Evolutionary conservation across 2,329 filamentous ascomycete species (phyloP).

Genomic region (Aureobasidium subglaciale): DNA sequence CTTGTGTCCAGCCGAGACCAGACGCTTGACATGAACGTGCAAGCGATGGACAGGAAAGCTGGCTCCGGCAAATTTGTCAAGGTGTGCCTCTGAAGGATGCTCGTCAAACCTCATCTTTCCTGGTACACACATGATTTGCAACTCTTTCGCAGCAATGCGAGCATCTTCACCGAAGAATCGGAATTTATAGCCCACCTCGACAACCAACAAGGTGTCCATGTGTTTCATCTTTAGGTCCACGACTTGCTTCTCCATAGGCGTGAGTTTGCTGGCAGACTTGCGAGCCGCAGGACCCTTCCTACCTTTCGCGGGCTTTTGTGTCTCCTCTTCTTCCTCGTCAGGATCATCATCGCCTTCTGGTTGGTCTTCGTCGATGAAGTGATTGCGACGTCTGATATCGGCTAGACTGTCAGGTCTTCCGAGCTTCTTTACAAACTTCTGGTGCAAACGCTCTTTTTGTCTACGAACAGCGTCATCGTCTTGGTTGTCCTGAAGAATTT

Average conservation of each 20-base stretch:
- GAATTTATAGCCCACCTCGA: slow-evolving; percentile 98
- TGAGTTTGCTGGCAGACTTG: slow-evolving; percentile 76
- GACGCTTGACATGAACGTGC: slow-evolving; percentile 85
- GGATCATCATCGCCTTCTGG: slow-evolving; percentile 50
- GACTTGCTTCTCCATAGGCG: slow-evolving; percentile 88
- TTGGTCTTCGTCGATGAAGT: slow-evolving; percentile 47
- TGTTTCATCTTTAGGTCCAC: slow-evolving; percentile 90
- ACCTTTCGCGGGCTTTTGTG: slow-evolving; percentile 39
- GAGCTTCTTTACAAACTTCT: slow-evolving; percentile 82
- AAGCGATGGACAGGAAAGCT: slow-evolving; percentile 90
- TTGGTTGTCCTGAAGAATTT: slow-evolving; percentile 24
- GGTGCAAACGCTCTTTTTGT: slow-evolving; percentile 66
- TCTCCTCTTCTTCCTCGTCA: slow-evolving; percentile 49
- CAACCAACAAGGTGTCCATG: slow-evolving; percentile 79
- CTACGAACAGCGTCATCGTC: slow-evolving; percentile 48
- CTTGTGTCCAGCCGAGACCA: slow-evolving; percentile 89
- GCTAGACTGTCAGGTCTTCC: slow-evolving; percentile 76
- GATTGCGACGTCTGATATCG: slow-evolving; percentile 56
- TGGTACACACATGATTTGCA: slow-evolving; percentile 93
- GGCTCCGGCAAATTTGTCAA: slow-evolving; percentile 87
- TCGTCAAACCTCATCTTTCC: slow-evolving; percentile 94
- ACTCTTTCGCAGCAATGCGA: slow-evolving; percentile 75
- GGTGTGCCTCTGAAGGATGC: slow-evolving; percentile 84
- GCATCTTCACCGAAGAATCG: slow-evolving; percentile 96
- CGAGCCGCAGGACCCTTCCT: slow-evolving; percentile 50